These are phyloP conservation scores for Naganishia liquefaciens DNA, from an alignment of 1,284 basidiomycete genomes.

Conservation along the genomic window DNA sequence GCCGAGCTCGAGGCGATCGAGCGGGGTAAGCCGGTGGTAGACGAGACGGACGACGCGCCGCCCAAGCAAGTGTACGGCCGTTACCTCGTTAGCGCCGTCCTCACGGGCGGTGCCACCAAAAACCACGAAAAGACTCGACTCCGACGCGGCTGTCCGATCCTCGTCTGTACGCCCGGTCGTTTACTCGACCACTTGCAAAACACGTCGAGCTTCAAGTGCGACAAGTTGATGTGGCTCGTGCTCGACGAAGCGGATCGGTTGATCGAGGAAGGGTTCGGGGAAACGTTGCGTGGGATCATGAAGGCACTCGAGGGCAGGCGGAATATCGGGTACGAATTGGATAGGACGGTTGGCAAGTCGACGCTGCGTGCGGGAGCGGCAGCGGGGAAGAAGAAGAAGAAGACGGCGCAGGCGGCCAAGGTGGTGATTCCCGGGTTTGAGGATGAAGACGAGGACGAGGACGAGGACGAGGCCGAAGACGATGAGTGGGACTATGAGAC, in stretches of 20 bases:
- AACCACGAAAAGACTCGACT: constrained; percentile 73
- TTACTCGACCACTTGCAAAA: constrained; percentile 75
- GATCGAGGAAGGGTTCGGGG: constrained; percentile 70
- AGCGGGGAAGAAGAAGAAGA: constrained; percentile 39
- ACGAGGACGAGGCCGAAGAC: constrained; percentile 25
- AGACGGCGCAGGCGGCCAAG: constrained; percentile 16
- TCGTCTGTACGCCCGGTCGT: constrained; percentile 69
- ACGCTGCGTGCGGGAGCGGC: constrained; percentile 57
- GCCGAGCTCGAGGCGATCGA: constrained; percentile 50
- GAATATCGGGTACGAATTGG: constrained; percentile 70
- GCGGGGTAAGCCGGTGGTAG: constrained; percentile 42
- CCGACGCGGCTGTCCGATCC: constrained; percentile 70
- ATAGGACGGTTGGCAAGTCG: constrained; percentile 43
- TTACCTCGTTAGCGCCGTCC: constrained; percentile 90
- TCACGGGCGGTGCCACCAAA: constrained; percentile 75
- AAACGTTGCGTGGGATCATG: constrained; percentile 75
- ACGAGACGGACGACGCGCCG: constrained; percentile 56
- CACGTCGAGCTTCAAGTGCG: constrained; percentile 85
- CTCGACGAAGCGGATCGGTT: constrained; percentile 94
- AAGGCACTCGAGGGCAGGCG: constrained; percentile 77
- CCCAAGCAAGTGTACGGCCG: constrained; percentile 67
- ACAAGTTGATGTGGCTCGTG: constrained; percentile 92
- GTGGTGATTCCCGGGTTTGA: constrained; percentile 26
- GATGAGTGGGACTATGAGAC: constrained; percentile 34
- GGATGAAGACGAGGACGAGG: constrained; percentile 31